These are phyloP conservation scores for Paracorniculantispora psalliotae DNA, from an alignment of 2,329 filamentous ascomycete genomes.

Conservation along the genomic window DNA sequence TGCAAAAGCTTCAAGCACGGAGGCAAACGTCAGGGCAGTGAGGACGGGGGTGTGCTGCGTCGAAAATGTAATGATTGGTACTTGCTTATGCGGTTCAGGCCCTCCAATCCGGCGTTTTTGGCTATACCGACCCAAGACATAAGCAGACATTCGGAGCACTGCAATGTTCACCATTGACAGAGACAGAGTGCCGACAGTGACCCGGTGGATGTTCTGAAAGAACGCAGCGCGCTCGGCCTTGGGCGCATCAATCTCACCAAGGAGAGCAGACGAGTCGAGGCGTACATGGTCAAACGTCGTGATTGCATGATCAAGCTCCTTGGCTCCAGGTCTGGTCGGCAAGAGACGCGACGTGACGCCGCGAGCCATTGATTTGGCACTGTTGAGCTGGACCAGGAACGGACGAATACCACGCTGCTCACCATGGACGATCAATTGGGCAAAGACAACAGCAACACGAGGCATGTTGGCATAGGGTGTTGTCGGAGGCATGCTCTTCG, in stretches of 20 bases:
- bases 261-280: slow-evolving; percentile 22
- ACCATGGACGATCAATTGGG: slow-evolving; percentile 23
- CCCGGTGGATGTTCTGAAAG: slow-evolving; percentile 22
- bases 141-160: neutral
- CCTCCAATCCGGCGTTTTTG: neutral
- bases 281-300: slow-evolving; percentile 29
- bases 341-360: slow-evolving; percentile 25
- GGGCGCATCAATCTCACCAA: slow-evolving; percentile 20
- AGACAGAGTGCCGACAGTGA: slow-evolving; percentile 23
- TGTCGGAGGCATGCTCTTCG: slow-evolving; percentile 28
- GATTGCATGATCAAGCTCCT: slow-evolving; percentile 27
- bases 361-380: slow-evolving; percentile 22
- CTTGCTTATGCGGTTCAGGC: neutral
- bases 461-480: slow-evolving; percentile 21
- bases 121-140: neutral
- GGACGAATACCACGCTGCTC: slow-evolving; percentile 25
- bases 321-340: slow-evolving; percentile 24
- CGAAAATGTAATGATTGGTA: slow-evolving; percentile 21
- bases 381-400: slow-evolving; percentile 26
- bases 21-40: slow-evolving; percentile 16
- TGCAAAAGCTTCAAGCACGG: slow-evolving; percentile 20
- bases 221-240: slow-evolving; percentile 23
- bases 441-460: slow-evolving; percentile 28
- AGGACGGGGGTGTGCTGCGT: slow-evolving; percentile 25
- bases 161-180: slow-evolving; percentile 20